A percentile compares a stretch with the other conserved stretches of the same genome.
phyloP scores from a whole-genome alignment of 2,329 filamentous ascomycete genomes.

The Colletotrichum tamarilloi region DNA sequence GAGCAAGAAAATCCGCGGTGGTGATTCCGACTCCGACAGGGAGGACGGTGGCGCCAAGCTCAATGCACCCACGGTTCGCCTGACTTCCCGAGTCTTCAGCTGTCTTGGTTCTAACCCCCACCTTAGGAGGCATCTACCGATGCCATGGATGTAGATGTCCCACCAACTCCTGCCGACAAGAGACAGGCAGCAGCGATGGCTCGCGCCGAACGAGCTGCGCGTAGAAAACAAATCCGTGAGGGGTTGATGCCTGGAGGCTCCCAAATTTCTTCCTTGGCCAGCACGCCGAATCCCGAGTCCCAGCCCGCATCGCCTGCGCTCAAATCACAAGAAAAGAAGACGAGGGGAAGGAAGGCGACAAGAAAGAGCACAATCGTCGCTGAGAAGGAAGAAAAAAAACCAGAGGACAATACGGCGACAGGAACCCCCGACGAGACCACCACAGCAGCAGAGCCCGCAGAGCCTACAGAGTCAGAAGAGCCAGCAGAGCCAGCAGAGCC shows the following conservation, averaged over 20 bases:
- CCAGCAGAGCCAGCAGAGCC: conserved; percentile 2
- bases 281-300: conserved; percentile 28
- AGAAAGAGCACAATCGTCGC: conserved; percentile 21
- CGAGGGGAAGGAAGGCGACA: conserved; percentile 22
- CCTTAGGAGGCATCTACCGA: conserved; percentile 12
- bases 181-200: conserved; percentile 25
- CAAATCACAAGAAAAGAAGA: conserved; percentile 31
- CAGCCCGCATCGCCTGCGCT: conserved; percentile 18
- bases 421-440: conserved; percentile 9
- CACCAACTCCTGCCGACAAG: conserved; percentile 20
- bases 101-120: conserved; percentile 16
- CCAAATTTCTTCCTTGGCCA: conserved; percentile 14
- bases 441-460: background rate
- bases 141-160: conserved; percentile 29
- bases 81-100: background rate
- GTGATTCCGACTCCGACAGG: conserved; percentile 23
- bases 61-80: conserved; percentile 22
- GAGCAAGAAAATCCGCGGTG: conserved; percentile 15
- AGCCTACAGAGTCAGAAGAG: background rate
- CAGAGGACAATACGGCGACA: background rate
- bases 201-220: conserved; percentile 29
- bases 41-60: conserved; percentile 31
- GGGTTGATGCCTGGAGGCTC: conserved; percentile 10
- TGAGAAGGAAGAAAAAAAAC: background rate
- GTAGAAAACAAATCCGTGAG: conserved; percentile 30